A percentile compares a stretch with the other conserved stretches of the same genome.
phyloP scores from a whole-genome alignment of 306 rosid genomes.

The Quercus alba region DNA sequence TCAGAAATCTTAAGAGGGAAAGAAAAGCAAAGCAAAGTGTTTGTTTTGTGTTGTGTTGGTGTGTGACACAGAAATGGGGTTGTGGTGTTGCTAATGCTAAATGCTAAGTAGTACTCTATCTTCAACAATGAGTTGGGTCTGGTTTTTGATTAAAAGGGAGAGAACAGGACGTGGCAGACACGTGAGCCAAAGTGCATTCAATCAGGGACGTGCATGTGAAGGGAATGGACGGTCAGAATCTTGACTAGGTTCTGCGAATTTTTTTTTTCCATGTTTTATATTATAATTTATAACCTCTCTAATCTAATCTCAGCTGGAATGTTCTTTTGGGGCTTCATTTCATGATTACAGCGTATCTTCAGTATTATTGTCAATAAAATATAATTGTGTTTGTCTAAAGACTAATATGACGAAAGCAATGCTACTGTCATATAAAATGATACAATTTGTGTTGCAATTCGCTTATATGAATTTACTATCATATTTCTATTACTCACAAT shows the following conservation, averaged over 20 bases:
- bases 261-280: neutral
- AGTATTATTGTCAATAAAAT: neutral
- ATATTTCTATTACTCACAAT: too few relatives aligned
- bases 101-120: too few relatives aligned
- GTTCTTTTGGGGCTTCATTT: slow-evolving; percentile 26
- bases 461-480: fast-evolving
- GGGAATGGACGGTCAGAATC: slow-evolving; percentile 21
- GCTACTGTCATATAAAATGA: too few relatives aligned
- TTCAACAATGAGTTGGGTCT: neutral
- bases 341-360: neutral
- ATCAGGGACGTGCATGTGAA: slow-evolving; percentile 61
- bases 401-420: too few relatives aligned
- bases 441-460: fast-evolving
- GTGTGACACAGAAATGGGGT: too few relatives aligned
- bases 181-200: slow-evolving; percentile 46
- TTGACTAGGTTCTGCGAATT: slow-evolving; percentile 36
- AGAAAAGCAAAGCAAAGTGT: neutral
- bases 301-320: slow-evolving; percentile 41
- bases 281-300: neutral
- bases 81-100: too few relatives aligned
- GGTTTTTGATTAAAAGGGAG: slow-evolving; percentile 32
- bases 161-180: slow-evolving; percentile 42
- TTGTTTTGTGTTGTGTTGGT: too few relatives aligned
- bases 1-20: slow-evolving; percentile 41
- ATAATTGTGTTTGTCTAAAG: neutral